Conservation (phyloP, 495 filamentous ascomycete species). For the Haplographium delicatum region DNA sequence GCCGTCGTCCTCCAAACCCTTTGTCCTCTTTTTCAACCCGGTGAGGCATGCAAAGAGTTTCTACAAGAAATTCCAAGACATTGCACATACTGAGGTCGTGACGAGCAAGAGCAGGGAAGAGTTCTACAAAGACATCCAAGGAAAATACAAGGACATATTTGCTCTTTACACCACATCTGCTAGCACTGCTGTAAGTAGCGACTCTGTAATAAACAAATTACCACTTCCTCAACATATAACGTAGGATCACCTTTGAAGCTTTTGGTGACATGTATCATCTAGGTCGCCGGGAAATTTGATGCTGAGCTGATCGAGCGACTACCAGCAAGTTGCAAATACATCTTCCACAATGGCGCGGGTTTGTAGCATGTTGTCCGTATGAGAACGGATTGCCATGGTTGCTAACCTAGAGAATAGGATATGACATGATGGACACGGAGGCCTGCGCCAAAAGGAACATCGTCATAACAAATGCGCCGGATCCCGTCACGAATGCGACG, state of each 20-base stretch:
- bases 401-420: conserved; percentile 49
- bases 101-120: neutral
- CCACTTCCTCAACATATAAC: too few species aligned
- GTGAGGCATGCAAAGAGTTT: neutral
- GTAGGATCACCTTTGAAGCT: too few species aligned
- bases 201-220: too few species aligned
- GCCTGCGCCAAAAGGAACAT: conserved; percentile 61
- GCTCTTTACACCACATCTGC: too few species aligned
- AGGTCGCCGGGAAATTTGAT: conserved; percentile 66
- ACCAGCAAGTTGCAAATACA: conserved; percentile 62
- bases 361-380: neutral
- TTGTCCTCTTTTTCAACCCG: conserved; percentile 1
- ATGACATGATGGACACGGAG: conserved; percentile 69
- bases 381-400: too few species aligned
- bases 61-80: neutral
- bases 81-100: neutral
- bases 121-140: neutral
- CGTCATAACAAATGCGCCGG: conserved; percentile 67
- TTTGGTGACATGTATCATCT: too few species aligned
- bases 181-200: too few species aligned
- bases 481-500: conserved; percentile 71
- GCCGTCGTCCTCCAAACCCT: neutral
- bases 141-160: neutral
- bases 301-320: conserved; percentile 55
- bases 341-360: conserved; percentile 64